Evolutionary conservation across 208 protist genomes (phyloP), one percentile per base, ranked within the genome.

Genomic region (Crithidia sp.): DNA sequence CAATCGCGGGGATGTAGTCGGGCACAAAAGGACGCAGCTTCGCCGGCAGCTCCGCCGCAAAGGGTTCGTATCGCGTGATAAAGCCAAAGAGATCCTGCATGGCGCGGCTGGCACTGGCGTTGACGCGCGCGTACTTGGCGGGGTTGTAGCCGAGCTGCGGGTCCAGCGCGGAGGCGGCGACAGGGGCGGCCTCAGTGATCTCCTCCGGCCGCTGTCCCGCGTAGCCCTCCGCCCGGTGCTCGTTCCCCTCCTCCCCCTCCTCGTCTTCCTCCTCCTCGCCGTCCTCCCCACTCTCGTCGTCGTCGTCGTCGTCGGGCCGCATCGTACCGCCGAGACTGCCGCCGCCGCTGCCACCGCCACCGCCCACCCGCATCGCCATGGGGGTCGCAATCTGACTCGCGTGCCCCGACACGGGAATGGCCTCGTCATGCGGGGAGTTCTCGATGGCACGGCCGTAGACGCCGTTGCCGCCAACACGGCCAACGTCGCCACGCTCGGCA

Each of bases 21-120:
- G 98, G 97, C 67, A 99, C 98, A 84, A 99, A 99, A 8, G 98
- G 97, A 28, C 94, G 90, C 66, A 99, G 85, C 81, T 96, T 95
- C 10, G 98, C 96, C 13, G 98, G 96, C 37, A 99, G 81, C 74
- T 99, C 97, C 17, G 98, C 89, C 4, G 90, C 83, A 53, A 97
- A 89, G 13, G 97, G 95, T 73, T 98, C 91, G 87, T 98, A 99
- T 43, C 91, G 81, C 16, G 80, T 79, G 77, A 99, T 99, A 81
- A 89, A 94, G 61, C 94, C 86, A 83, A 99, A 99, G n/a, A 99
- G 82, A n/a, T 99, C 97, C 68, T 96, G 94, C 64, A 99, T 91
- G 80, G 99, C 97, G 4, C 66, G 67, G 47, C 80, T 93, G n/a
- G 98, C 96, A 7, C 77, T 87, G 44, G 86, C 79, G 77, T 97